Evolutionary conservation across 2,329 filamentous ascomycete species (phyloP), one percentile per base, ranked within the genome.

Genomic region (Calonectria pteridis): DNA sequence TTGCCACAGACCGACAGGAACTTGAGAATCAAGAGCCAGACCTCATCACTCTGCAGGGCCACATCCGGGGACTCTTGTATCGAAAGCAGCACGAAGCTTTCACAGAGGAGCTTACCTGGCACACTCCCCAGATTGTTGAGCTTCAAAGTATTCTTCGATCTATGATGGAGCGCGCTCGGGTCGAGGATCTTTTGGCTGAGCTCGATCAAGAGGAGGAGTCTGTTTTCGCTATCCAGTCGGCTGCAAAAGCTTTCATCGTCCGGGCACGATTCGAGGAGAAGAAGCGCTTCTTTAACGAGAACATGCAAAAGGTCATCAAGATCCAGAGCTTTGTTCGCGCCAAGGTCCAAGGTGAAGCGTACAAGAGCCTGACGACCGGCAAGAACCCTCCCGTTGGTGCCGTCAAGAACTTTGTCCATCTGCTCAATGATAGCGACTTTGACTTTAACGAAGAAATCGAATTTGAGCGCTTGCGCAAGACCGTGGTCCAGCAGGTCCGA

Each of bases 361-460:
- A 99, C 88, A 98, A 98, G 90, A 98, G 95, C 83, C 89, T 99
- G 77, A 98, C 96, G 3, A 96, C 93, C 37, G 97, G 97, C 74
- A 98, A 98, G 86, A 98, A 98, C 82, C 97, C 97, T 29, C 97
- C 97, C 0, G 95, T 99, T 73, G 95, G 95, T 49, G 98, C 97
- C 0, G 95, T 99, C 82, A 98, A 98, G 88, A 97, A 97, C 83
- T 99, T 99, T 83, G 95, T 99, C 3, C 97, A 99, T 84, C 89
- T 99, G 46, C 92, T 99, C 71, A 99, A 98, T 81, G 97, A 99
- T 84, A 98, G 95, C 81, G 96, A 98, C 82, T 98, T 99, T 80
- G 97, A 99, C 83, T 99, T 99, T 85, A 98, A 99, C 82, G 96
- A 98, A 83, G 97, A 99, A 83, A 93, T 99, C 66, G 97, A 99